A percentile compares a stretch with the other conserved stretches of the same genome.
Conservation (phyloP, 148 eudicot genomes). For the Rhododendron ferrugineum region DNA sequence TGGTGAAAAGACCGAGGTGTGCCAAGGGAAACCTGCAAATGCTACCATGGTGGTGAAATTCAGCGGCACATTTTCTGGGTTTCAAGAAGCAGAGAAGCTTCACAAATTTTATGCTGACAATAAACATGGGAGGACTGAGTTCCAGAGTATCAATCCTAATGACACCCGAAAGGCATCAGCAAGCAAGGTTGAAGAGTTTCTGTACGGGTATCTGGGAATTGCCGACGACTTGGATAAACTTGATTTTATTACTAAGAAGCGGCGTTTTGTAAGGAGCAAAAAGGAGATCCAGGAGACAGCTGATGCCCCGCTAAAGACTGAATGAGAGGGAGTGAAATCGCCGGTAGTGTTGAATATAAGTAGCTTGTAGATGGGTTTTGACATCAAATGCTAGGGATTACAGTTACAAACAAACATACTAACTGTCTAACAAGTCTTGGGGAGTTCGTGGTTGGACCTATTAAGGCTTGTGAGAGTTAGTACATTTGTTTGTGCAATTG, state of each 20-base stretch:
- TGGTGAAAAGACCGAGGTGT: slow-evolving; percentile 33
- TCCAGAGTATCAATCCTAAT: slow-evolving; percentile 20
- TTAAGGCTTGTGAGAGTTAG: not conserved
- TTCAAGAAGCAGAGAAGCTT: slow-evolving; percentile 53
- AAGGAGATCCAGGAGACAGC: slow-evolving; percentile 29
- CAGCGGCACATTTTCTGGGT: slow-evolving; percentile 41
- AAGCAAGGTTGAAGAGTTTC: slow-evolving; percentile 16
- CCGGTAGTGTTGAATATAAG: not conserved
- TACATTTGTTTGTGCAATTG: not conserved
- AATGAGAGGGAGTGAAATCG: not conserved
- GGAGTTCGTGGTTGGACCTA: not conserved
- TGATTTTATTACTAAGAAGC: slow-evolving; percentile 33
- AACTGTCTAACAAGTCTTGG: not conserved
- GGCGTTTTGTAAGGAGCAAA: slow-evolving; percentile 47
- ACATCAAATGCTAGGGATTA: not conserved
- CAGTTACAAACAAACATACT: not conserved
- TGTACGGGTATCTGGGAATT: slow-evolving; percentile 49
- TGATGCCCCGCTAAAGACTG: slow-evolving; percentile 11
- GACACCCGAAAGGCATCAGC: slow-evolving; percentile 9
- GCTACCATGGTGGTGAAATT: slow-evolving; percentile 42
- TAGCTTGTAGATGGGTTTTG: not conserved
- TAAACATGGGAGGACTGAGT: slow-evolving; percentile 44
- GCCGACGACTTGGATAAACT: slow-evolving; percentile 52
- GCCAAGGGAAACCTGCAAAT: slow-evolving; percentile 43
- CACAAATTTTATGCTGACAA: slow-evolving; percentile 29